Base-by-base conservation (phyloP, 148 eudicot species). In the Amaranthus hypochondriacus region DNA sequence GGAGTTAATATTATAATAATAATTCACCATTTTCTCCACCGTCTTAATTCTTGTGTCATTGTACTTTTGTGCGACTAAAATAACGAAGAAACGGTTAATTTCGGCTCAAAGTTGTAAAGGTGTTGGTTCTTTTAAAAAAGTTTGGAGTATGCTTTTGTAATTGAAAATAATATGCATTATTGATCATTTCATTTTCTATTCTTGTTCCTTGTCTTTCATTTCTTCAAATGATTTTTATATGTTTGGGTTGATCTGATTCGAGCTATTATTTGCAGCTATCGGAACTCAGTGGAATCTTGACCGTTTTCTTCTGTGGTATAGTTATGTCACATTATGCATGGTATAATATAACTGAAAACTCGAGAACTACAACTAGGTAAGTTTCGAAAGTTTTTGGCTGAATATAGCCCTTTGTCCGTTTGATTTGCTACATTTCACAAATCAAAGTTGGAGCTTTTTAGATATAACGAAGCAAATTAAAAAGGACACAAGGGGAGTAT, bases 311-410 rank as follows among this genome's bases (percentile, higher is more conserved):
- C 56, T 86, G 87, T 74, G 99, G 99, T 63, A 87, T 95, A 50
- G 84, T 92, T 51, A 92, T 95, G 97, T 92, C 97, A 56, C 97
- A 95, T 73, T 95, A 95, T 83, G 93, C 97, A 21, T 95, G 99
- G 99, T 82, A 90, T 73, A 95, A 95, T 70, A 84, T 92, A 53
- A 90, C 99, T 5, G 96, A 95, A 55, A 87, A 81, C 79, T 90
- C 99, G 71, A 92, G 96, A 79, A 84, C 84, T 51, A 90, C 99
- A 4, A 90, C 99, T 68, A 86, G 89, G 99, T 81, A 78, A 54
- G 81, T 73, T 55, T 68, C 56, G 39, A 54, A 15, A 55, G 9
- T 49, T 68, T 46, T 49, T 53, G 0, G 1, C 7, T n/a, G 54
- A n/a, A 28, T 68, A 13, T 50, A 51, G 12, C 5, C 48, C 39